Percentiles rank a stretch among this genome's conserved stretches.
Evolutionary conservation across 2,329 filamentous ascomycete species (phyloP).

Genomic region (Sporothrix globosa): DNA sequence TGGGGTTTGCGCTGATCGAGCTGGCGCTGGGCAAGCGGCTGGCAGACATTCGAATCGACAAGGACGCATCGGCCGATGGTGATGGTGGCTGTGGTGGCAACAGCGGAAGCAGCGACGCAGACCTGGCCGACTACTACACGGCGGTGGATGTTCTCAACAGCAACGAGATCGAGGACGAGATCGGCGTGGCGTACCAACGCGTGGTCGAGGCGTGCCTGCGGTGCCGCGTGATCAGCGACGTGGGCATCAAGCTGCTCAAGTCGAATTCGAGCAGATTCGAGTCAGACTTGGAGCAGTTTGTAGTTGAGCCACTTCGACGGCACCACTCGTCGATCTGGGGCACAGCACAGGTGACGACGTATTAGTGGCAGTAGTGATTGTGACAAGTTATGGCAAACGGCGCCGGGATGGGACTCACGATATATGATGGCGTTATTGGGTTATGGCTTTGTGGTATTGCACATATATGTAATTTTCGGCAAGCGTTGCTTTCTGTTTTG

Average conservation of each 20-base stretch:
- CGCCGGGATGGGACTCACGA: neutral
- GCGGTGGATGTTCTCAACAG: constrained; percentile 34
- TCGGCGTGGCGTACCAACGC: constrained; percentile 34
- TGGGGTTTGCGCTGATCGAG: constrained; percentile 36
- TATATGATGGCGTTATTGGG: neutral
- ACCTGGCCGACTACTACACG: constrained; percentile 35
- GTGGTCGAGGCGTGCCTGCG: constrained; percentile 34
- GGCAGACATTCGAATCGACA: constrained; percentile 31
- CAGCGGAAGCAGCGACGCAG: constrained; percentile 26
- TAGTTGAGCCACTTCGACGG: constrained; percentile 33
- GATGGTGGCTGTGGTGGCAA: neutral
- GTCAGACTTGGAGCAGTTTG: constrained; percentile 33
- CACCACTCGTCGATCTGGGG: constrained; percentile 35
- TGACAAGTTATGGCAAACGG: neutral
- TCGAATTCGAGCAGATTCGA: constrained; percentile 33
- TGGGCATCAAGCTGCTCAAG: constrained; percentile 30
- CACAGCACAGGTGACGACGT: constrained; percentile 26
- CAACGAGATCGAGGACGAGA: constrained; percentile 36
- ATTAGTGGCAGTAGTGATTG: constrained; percentile 11
- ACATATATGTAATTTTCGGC: neutral
- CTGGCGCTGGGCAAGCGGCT: constrained; percentile 33
- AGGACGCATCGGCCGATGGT: neutral
- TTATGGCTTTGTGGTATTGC: neutral
- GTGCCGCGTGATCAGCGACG: constrained; percentile 33
- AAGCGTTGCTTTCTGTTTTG: neutral